A percentile compares a stretch with the other conserved stretches of the same genome.
phyloP scores from a whole-genome alignment of 768 basidiomycete species.

The Hericium coralloides region DNA sequence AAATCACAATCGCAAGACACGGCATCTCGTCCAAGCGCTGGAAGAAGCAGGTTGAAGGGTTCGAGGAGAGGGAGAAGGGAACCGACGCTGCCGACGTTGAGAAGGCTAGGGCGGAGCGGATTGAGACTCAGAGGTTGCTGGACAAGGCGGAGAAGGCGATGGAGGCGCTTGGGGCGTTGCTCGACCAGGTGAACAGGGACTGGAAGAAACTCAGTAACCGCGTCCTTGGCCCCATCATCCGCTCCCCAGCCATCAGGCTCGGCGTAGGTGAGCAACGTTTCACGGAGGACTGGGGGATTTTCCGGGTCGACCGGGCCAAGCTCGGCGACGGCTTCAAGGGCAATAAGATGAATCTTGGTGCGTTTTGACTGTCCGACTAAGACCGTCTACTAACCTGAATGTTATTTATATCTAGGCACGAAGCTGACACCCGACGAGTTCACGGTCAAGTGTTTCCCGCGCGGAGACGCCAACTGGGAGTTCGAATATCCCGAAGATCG shows the following conservation, averaged over 20 bases:
- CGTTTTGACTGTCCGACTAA: conserved; percentile 7
- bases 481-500: conserved; percentile 3
- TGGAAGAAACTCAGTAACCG: neutral
- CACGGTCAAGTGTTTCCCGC: neutral
- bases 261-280: neutral
- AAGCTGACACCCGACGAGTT: neutral
- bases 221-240: neutral
- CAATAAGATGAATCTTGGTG: conserved; percentile 10
- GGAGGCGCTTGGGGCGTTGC: neutral
- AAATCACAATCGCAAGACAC: conserved; percentile 1
- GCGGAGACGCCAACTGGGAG: neutral
- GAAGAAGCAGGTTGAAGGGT: neutral
- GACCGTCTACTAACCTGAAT: conserved; percentile 1
- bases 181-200: neutral
- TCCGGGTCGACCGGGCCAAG: conserved; percentile 1
- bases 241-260: neutral
- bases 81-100: neutral
- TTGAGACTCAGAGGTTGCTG: neutral
- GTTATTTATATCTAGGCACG: conserved; percentile 4
- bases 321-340: conserved; percentile 1
- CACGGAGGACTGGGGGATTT: conserved; percentile 9
- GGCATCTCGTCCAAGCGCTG: neutral
- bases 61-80: neutral
- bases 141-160: neutral
- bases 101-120: neutral